These are phyloP conservation scores for Penicillium sp. DNA, from an alignment of 2,329 filamentous ascomycete genomes.

Conservation along the genomic window DNA sequence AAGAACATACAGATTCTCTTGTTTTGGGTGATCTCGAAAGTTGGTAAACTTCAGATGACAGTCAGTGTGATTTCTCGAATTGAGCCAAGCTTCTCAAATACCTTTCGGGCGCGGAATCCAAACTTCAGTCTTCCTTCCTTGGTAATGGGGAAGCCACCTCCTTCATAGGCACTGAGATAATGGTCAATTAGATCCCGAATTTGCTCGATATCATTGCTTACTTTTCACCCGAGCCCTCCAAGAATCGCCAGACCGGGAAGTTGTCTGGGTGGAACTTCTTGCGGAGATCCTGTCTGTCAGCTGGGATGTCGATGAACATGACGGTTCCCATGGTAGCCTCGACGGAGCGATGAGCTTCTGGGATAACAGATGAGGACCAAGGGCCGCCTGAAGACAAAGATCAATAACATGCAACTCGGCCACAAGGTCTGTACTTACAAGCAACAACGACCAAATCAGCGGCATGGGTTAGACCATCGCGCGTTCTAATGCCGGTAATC, in stretches of 20 bases:
- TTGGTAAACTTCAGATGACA: neutral
- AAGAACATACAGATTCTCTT: neutral
- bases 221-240: neutral
- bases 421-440: neutral
- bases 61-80: neutral
- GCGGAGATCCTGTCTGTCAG: slow-evolving; percentile 21
- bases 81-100: neutral
- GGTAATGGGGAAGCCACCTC: neutral
- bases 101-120: neutral
- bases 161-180: neutral
- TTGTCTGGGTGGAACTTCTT: neutral
- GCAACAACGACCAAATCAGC: neutral
- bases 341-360: slow-evolving; percentile 27
- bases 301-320: slow-evolving; percentile 27
- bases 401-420: neutral
- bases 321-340: slow-evolving; percentile 43
- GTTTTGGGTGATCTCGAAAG: neutral
- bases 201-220: neutral
- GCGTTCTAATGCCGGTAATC: neutral
- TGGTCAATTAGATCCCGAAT: neutral
- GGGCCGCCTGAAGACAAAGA: neutral
- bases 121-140: neutral
- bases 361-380: slow-evolving; percentile 16
- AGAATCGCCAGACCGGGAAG: neutral
- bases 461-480: neutral